phyloP scores from a whole-genome alignment of 2,329 filamentous ascomycete species.

The Sporothrix pallida region DNA sequence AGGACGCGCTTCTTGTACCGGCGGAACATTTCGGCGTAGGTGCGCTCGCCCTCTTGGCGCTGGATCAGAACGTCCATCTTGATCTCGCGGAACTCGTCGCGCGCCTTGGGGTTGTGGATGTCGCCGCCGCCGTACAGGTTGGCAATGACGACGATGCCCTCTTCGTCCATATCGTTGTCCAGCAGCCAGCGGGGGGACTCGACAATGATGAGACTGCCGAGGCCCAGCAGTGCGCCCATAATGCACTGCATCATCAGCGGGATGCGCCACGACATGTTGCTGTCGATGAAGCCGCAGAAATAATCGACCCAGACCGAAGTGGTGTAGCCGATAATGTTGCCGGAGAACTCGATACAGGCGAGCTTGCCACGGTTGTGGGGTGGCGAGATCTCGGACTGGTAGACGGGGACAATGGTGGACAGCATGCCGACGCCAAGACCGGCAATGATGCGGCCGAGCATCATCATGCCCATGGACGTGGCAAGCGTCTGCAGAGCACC shows the following conservation, averaged over 20 bases:
- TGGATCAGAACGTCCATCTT: slow-evolving; percentile 96
- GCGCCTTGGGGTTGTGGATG: slow-evolving; percentile 88
- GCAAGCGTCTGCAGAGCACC: slow-evolving; percentile 85
- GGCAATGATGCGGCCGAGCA: slow-evolving; percentile 79
- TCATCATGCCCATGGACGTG: slow-evolving; percentile 87
- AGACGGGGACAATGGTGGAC: slow-evolving; percentile 90
- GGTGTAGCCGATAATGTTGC: slow-evolving; percentile 94
- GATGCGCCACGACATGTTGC: slow-evolving; percentile 85
- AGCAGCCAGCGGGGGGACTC: slow-evolving; percentile 97
- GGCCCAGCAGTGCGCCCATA: slow-evolving; percentile 84
- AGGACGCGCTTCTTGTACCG: slow-evolving; percentile 91
- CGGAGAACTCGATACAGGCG: slow-evolving; percentile 96
- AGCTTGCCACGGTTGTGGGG: slow-evolving; percentile 95
- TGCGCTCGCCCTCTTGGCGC: slow-evolving; percentile 91
- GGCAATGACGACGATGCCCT: slow-evolving; percentile 97
- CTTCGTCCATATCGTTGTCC: slow-evolving; percentile 97
- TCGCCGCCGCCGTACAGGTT: slow-evolving; percentile 96
- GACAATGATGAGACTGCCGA: slow-evolving; percentile 90
- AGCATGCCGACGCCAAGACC: slow-evolving; percentile 86
- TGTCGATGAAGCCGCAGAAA: slow-evolving; percentile 88
- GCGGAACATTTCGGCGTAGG: slow-evolving; percentile 92
- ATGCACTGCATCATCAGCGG: slow-evolving; percentile 91
- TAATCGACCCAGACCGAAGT: slow-evolving; percentile 99
- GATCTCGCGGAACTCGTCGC: slow-evolving; percentile 97
- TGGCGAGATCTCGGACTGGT: slow-evolving; percentile 93